Percentiles rank a stretch among this genome's conserved stretches.
These are phyloP conservation scores for Ophiognomonia clavigignenti-juglandacearum DNA, from an alignment of 2,329 filamentous ascomycete genomes.

Conservation along the genomic window DNA sequence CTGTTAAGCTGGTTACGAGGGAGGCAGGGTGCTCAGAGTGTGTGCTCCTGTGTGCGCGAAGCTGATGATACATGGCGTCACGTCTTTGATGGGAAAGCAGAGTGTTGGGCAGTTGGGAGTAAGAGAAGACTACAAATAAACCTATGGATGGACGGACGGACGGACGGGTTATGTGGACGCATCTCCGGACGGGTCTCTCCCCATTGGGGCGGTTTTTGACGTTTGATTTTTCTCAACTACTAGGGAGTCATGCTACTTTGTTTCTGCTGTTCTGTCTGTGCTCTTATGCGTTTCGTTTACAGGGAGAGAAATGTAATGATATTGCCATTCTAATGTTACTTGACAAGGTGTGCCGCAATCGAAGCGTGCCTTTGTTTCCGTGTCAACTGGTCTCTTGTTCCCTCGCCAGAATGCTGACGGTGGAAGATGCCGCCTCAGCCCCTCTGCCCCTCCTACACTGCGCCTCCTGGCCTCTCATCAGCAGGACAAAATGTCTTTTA, in stretches of 20 bases:
- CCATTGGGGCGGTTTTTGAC: slow-evolving; percentile 13
- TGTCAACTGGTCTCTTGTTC: too few species aligned
- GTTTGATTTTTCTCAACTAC: slow-evolving; percentile 15
- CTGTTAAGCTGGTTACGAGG: slow-evolving; percentile 51
- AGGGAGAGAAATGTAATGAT: background rate
- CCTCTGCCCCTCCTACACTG: background rate
- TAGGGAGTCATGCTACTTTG: slow-evolving; percentile 20
- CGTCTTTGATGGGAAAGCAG: slow-evolving; percentile 24
- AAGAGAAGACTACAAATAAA: too few species aligned
- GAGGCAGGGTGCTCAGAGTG: background rate
- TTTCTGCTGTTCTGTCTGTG: slow-evolving; percentile 13
- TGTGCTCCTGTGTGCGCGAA: slow-evolving; percentile 26
- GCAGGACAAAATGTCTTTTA: background rate
- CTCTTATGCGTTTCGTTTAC: slow-evolving; percentile 6
- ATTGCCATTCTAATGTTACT: too few species aligned
- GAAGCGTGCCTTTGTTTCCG: too few species aligned
- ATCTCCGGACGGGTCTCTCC: slow-evolving; percentile 2
- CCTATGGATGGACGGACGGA: too few species aligned
- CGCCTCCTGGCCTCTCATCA: background rate
- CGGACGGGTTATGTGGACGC: slow-evolving; percentile 14
- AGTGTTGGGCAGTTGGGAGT: too few species aligned
- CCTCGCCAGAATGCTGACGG: background rate
- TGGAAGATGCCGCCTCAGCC: background rate
- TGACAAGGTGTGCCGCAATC: too few species aligned
- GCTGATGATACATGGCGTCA: slow-evolving; percentile 29